Evolutionary conservation across 148 eudicot species (phyloP).

Genomic region (Nepenthes mirabilis): DNA sequence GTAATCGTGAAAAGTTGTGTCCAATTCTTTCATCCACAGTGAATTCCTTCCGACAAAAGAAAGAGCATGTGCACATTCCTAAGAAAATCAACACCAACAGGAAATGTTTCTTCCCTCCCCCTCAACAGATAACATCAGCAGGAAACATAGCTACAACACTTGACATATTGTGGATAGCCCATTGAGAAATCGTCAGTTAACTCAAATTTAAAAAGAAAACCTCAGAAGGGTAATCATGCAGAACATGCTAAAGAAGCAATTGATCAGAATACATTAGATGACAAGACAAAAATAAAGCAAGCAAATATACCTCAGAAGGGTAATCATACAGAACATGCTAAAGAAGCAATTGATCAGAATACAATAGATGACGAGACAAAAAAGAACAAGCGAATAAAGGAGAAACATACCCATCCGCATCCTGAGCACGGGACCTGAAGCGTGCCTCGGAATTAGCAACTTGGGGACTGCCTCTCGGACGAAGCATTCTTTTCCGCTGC

Average conservation of each 20-base stretch:
- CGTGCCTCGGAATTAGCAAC: constrained; percentile 63
- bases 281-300: not conserved
- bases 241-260: not conserved
- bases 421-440: constrained; percentile 51
- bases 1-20: too few species aligned
- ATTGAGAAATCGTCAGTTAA: too few species aligned
- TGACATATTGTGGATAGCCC: too few species aligned
- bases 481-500: constrained; percentile 95
- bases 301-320: not conserved
- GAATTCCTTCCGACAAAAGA: too few species aligned
- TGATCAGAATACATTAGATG: not conserved
- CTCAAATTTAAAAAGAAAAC: not conserved
- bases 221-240: not conserved
- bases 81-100: too few species aligned
- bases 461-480: constrained; percentile 87
- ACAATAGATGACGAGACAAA: not conserved
- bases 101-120: too few species aligned
- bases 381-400: not conserved
- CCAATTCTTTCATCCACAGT: too few species aligned
- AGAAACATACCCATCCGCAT: constrained; percentile 64
- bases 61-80: too few species aligned
- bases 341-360: not conserved
- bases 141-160: not conserved
- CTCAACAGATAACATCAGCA: not conserved
- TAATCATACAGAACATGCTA: not conserved